Evolutionary conservation across 441 rosid genomes (phyloP).

Genomic region (Dalechampia spathulata): DNA sequence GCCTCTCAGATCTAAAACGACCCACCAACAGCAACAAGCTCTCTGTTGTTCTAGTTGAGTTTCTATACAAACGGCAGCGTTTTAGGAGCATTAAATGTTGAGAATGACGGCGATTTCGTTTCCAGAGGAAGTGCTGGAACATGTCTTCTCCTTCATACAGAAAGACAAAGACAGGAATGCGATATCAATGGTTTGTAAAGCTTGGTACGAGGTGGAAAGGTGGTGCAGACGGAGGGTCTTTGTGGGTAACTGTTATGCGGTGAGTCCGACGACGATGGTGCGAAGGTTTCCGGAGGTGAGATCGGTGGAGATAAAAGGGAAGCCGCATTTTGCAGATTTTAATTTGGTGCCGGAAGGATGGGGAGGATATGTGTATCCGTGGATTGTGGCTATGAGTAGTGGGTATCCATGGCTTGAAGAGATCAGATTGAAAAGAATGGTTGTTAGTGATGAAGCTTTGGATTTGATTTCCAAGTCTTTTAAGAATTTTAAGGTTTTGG

Average conservation of each 20-base stretch:
- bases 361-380: conserved; percentile 77
- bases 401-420: conserved; percentile 64
- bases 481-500: conserved; percentile 62
- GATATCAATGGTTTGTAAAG: conserved; percentile 81
- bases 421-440: conserved; percentile 81
- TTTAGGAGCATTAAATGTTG: no score
- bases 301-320: conserved; percentile 80
- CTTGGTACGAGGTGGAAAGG: conserved; percentile 76
- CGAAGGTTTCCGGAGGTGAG: conserved; percentile 71
- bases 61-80: not conserved
- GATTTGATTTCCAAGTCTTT: conserved; percentile 67
- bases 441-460: conserved; percentile 67
- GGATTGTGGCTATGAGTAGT: conserved; percentile 51
- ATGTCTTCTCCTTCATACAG: conserved; percentile 55
- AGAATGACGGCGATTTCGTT: conserved; percentile 48
- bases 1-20: conserved; percentile 32
- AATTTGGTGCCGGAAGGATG: conserved; percentile 89
- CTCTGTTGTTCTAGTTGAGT: no score
- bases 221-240: conserved; percentile 58
- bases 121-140: conserved; percentile 78
- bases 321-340: conserved; percentile 92
- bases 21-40: not conserved
- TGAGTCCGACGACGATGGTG: conserved; percentile 46
- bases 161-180: conserved; percentile 68
- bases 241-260: conserved; percentile 84